Evolutionary conservation across 2,329 filamentous ascomycete species (phyloP).

Genomic region (Epichloe uncinata): DNA sequence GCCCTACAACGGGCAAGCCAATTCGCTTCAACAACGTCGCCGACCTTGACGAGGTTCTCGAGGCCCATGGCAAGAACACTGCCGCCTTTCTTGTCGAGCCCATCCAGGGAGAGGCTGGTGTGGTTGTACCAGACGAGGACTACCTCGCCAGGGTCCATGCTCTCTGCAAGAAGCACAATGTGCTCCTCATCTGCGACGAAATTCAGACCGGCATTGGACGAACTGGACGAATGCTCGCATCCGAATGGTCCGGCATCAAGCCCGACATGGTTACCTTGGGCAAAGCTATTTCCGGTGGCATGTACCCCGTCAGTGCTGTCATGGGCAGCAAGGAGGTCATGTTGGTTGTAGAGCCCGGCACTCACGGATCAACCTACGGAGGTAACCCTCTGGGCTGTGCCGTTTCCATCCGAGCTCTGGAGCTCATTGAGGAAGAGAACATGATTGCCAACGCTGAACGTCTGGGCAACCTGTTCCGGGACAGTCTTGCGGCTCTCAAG

Average conservation of each 20-base stretch:
- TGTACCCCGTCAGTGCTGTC: slow-evolving; percentile 97
- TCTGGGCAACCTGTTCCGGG: slow-evolving; percentile 71
- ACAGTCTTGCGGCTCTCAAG: slow-evolving; percentile 61
- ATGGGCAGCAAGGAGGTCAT: slow-evolving; percentile 82
- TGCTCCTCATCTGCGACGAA: slow-evolving; percentile 93
- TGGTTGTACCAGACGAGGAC: slow-evolving; percentile 83
- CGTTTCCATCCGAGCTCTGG: slow-evolving; percentile 85
- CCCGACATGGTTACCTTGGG: slow-evolving; percentile 89
- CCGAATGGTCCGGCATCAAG: slow-evolving; percentile 89
- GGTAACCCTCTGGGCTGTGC: slow-evolving; percentile 93
- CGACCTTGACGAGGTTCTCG: slow-evolving; percentile 67
- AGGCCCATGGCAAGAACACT: slow-evolving; percentile 69
- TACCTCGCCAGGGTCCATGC: slow-evolving; percentile 71
- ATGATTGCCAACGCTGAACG: slow-evolving; percentile 72
- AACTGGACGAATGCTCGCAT: slow-evolving; percentile 86
- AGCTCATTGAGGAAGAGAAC: slow-evolving; percentile 85
- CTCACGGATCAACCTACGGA: slow-evolving; percentile 96
- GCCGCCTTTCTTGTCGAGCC: slow-evolving; percentile 92
- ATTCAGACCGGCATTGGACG: slow-evolving; percentile 96
- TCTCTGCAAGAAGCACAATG: slow-evolving; percentile 90
- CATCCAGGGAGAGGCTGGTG: slow-evolving; percentile 94
- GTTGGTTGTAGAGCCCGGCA: slow-evolving; percentile 91
- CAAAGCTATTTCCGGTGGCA: slow-evolving; percentile 94
- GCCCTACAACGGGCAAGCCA: slow-evolving; percentile 58
- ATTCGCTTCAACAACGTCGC: slow-evolving; percentile 79